Evolutionary conservation across 805 yeast genomes (phyloP).

Genomic region (Pichia nakasei): DNA sequence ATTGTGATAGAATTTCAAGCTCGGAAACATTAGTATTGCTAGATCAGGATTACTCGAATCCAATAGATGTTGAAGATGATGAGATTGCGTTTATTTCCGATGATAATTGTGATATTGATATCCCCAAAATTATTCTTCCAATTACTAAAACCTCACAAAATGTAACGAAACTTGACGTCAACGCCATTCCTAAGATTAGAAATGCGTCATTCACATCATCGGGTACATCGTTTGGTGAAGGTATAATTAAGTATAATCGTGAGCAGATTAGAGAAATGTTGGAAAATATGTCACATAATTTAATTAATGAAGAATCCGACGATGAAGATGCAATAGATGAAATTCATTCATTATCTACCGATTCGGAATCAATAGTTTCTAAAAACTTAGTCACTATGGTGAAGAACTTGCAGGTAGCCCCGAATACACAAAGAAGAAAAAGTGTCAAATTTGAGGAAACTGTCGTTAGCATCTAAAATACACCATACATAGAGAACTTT

Average conservation of each 20-base stretch:
- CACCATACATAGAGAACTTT: too few relatives aligned
- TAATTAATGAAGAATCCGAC: conserved; percentile 10
- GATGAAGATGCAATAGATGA: conserved; percentile 6
- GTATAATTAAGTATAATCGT: conserved; percentile 27
- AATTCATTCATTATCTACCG: not conserved
- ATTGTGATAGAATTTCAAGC: conserved; percentile 1
- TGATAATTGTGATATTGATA: not conserved
- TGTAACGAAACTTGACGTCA: not conserved
- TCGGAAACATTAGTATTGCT: conserved; percentile 3
- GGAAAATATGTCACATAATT: conserved; percentile 16
- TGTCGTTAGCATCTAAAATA: conserved; percentile 1
- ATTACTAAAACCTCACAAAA: not conserved
- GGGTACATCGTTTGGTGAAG: conserved; percentile 29
- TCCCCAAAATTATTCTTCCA: conserved; percentile 11
- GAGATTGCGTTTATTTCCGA: conserved; percentile 9
- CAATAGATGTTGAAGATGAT: conserved; percentile 11
- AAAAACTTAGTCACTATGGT: conserved; percentile 3
- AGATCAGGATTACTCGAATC: conserved; percentile 11
- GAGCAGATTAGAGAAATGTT: conserved; percentile 28
- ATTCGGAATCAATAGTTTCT: not conserved
- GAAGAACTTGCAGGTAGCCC: conserved; percentile 1
- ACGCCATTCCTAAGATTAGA: conserved; percentile 1
- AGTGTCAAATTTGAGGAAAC: conserved; percentile 25
- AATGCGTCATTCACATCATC: conserved; percentile 27
- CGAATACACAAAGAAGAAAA: conserved; percentile 15